These are phyloP conservation scores for Lanzia echinophila DNA, from an alignment of 2,329 filamentous ascomycete genomes.

Conservation along the genomic window DNA sequence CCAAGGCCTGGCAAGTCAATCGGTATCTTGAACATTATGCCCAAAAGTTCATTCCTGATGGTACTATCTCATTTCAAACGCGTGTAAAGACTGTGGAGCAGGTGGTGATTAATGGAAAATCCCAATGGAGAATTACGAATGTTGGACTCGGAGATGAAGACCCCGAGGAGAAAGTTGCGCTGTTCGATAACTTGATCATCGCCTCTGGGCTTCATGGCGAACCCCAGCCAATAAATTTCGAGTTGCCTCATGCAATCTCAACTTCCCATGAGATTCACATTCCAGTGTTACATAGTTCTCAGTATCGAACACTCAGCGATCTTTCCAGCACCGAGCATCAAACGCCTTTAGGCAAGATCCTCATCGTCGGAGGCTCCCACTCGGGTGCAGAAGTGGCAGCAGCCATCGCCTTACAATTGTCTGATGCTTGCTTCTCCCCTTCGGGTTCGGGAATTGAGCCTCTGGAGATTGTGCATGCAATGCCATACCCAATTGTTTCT, in stretches of 20 bases:
- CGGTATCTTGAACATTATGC: slow-evolving; percentile 10
- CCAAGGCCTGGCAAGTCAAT: slow-evolving; percentile 11
- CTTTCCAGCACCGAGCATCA: not conserved
- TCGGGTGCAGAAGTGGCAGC: slow-evolving; percentile 9
- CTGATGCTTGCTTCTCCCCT: slow-evolving; percentile 29
- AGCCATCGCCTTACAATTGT: slow-evolving; percentile 30
- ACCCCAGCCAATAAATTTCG: not conserved
- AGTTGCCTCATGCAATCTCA: not conserved
- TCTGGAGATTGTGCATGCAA: not conserved
- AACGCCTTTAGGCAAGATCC: not conserved
- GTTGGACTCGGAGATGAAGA: not conserved
- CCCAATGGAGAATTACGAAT: not conserved
- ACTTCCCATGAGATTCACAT: not conserved
- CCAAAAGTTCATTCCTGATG: not conserved
- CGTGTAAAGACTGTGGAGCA: not conserved
- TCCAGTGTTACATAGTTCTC: not conserved
- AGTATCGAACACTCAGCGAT: not conserved
- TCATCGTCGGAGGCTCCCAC: slow-evolving; percentile 9
- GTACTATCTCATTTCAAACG: not conserved
- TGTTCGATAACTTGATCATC: slow-evolving; percentile 5
- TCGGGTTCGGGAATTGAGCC: not conserved
- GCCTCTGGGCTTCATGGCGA: not conserved
- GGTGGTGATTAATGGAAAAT: not conserved
- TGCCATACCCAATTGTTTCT: not conserved
- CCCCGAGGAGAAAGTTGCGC: not conserved